Percentiles rank a stretch among this genome's conserved stretches.
Conservation (phyloP, 2,329 filamentous ascomycete genomes). For the Fusarium papillatum region DNA sequence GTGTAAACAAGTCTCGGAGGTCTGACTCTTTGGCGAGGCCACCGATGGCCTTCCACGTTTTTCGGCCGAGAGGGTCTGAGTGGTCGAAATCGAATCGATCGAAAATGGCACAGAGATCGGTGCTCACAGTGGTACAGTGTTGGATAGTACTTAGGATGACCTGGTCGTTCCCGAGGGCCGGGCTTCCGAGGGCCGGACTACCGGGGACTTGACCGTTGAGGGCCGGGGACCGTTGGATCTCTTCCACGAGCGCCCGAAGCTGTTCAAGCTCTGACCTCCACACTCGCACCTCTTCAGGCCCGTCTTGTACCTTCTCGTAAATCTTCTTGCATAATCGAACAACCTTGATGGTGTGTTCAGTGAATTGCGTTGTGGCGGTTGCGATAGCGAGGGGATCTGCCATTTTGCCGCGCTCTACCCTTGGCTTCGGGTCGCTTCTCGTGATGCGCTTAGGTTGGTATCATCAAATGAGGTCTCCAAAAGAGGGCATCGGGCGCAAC, state of each 20-base stretch:
- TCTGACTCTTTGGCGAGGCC: constrained; percentile 12
- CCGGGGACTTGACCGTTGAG: not conserved
- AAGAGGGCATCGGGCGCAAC: not conserved
- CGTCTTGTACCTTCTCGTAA: constrained; percentile 8
- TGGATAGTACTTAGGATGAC: not conserved
- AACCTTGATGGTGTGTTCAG: constrained; percentile 8
- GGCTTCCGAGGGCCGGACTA: not conserved
- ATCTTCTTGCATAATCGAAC: not conserved
- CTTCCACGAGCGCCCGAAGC: not conserved
- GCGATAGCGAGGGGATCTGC: constrained; percentile 11
- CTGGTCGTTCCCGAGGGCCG: not conserved
- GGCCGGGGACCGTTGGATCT: not conserved
- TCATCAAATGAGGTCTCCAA: no score
- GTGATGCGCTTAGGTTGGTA: not conserved
- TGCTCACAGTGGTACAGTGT: not conserved
- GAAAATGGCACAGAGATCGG: not conserved
- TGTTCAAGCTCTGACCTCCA: constrained; percentile 9
- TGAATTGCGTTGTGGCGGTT: constrained; percentile 18
- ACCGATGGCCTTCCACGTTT: constrained; percentile 22
- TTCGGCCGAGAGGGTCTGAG: not conserved
- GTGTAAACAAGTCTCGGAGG: constrained; percentile 1
- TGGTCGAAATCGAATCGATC: not conserved
- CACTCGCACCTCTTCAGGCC: not conserved
- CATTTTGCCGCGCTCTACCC: not conserved
- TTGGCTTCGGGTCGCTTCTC: not conserved